phyloP scores from a whole-genome alignment of 106 monocot species.

The Allium cepa region DNA sequence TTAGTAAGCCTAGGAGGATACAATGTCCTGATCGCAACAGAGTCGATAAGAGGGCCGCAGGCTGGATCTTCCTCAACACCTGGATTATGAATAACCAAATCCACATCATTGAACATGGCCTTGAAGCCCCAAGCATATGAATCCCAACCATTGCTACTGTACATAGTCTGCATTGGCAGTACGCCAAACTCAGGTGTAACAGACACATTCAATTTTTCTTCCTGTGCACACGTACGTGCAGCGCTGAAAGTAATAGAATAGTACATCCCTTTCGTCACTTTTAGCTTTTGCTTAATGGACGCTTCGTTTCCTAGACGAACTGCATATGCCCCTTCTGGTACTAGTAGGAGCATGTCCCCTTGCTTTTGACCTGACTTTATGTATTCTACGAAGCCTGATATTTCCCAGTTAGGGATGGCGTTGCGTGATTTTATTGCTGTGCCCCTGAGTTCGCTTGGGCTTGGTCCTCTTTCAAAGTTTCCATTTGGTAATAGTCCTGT shows the following conservation, averaged over 20 bases:
- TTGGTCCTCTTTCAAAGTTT: conserved; percentile 36
- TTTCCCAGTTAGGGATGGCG: conserved; percentile 38
- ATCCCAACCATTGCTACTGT: conserved; percentile 58
- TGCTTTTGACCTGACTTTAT: conserved; percentile 50
- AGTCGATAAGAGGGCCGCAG: conserved; percentile 62
- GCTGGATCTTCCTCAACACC: conserved; percentile 52
- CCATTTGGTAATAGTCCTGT: conserved; percentile 23
- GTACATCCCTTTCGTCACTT: conserved; percentile 14
- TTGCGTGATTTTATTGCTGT: conserved; percentile 12
- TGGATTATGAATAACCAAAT: conserved; percentile 54
- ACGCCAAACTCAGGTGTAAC: conserved; percentile 29
- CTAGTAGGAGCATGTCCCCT: conserved; percentile 53
- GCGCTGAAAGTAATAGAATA: conserved; percentile 32
- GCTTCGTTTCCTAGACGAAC: conserved; percentile 56
- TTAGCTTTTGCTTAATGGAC: conserved; percentile 24
- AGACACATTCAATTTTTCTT: conserved; percentile 48
- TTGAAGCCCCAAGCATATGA: conserved; percentile 56
- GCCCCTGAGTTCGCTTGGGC: conserved; percentile 24
- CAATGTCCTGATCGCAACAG: conserved; percentile 40
- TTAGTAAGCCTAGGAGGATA: conserved; percentile 33
- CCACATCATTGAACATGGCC: conserved; percentile 17
- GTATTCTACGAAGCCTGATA: conserved; percentile 52
- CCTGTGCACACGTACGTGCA: conserved; percentile 59
- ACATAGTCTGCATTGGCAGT: conserved; percentile 65
- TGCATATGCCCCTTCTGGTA: conserved; percentile 46